Percentiles rank a stretch among this genome's conserved stretches.
Conservation (phyloP, 1,284 basidiomycete genomes). For the Naganishia albida region DNA sequence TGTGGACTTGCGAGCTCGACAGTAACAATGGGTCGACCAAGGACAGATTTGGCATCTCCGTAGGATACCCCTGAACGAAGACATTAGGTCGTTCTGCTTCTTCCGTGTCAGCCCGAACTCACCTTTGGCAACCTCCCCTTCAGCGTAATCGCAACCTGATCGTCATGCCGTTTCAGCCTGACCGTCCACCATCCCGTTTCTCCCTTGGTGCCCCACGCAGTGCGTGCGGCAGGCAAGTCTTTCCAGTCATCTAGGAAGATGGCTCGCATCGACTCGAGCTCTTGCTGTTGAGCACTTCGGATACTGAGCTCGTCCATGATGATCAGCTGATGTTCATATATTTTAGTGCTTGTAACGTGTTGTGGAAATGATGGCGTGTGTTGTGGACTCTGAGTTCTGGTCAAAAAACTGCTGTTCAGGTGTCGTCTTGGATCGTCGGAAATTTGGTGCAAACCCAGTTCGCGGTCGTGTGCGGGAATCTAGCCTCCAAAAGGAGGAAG, state of each 20-base stretch:
- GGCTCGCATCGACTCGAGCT: constrained; percentile 49
- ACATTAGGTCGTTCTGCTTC: neutral
- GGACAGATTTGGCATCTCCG: constrained; percentile 43
- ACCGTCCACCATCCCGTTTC: constrained; percentile 52
- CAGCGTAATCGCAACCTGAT: constrained; percentile 45
- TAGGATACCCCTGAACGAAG: constrained; percentile 44
- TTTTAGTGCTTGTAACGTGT: neutral
- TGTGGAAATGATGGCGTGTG: neutral
- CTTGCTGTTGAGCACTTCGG: constrained; percentile 37
- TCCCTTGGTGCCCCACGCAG: constrained; percentile 50
- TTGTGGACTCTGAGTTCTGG: neutral
- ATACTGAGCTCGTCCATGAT: constrained; percentile 25
- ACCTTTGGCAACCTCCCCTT: constrained; percentile 49
- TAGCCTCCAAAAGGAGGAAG: constrained; percentile 57
- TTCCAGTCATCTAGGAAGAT: constrained; percentile 52
- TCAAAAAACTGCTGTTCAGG: neutral
- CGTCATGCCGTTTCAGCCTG: constrained; percentile 41
- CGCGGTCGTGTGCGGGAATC: neutral
- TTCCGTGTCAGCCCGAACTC: constrained; percentile 3
- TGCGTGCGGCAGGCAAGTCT: constrained; percentile 48
- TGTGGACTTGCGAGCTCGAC: constrained; percentile 43
- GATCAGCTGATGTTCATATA: neutral
- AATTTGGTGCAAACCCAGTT: neutral
- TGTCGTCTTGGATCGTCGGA: neutral
- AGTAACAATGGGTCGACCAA: constrained; percentile 46